Base-by-base conservation (phyloP, 768 basidiomycete genomes). In the Mycena galopus region DNA sequence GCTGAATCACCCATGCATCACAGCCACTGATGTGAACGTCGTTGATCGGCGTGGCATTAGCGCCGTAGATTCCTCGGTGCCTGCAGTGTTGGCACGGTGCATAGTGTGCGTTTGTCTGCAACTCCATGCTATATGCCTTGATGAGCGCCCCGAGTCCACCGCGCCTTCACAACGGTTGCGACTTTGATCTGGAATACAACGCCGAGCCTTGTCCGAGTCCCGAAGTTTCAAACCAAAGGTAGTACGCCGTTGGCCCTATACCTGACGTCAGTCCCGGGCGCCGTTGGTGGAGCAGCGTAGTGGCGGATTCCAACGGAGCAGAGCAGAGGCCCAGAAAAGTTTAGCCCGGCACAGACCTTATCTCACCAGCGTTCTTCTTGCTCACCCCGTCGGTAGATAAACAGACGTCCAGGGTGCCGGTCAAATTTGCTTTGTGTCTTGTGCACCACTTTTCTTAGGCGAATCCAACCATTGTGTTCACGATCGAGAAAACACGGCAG, bases 401-500 rank as follows among this genome's bases (percentile, higher is more conserved):
- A 56, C 16, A 14, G 63, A 71, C 64, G 35, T 62, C 17, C 37
- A 63, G 67, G 53, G 56, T 47, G 14, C 56, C 69, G 59, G 62
- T 39, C 69, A 59, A 57, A 59, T 39, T 51, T 42, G 35, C 50
- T 65, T 44, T 25, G 33, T 50, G 23, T 58, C 65, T 57, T 58
- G 42, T 8, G 23, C 42, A 29, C 47, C 44, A 50, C 32, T 50
- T 63, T 61, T 47, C 58, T 58, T 39, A 23, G 23, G 32, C 33
- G 25, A 11, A 25, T 42, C 11, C 32, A 27, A 25, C 27, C 27
- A 16, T 42, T 35, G 30, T 30, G 56, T 42, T 39, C 25, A 32
- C 39, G 55, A 64, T 69, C 42, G 32, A 62, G 60, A 57, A 64
- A 58, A 16, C 44, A 61, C 69, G 69, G 64, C 69, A 65, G 50